Evolutionary conservation across 2,329 filamentous ascomycete species (phyloP).

Genomic region (Leptographium wingfieldii): DNA sequence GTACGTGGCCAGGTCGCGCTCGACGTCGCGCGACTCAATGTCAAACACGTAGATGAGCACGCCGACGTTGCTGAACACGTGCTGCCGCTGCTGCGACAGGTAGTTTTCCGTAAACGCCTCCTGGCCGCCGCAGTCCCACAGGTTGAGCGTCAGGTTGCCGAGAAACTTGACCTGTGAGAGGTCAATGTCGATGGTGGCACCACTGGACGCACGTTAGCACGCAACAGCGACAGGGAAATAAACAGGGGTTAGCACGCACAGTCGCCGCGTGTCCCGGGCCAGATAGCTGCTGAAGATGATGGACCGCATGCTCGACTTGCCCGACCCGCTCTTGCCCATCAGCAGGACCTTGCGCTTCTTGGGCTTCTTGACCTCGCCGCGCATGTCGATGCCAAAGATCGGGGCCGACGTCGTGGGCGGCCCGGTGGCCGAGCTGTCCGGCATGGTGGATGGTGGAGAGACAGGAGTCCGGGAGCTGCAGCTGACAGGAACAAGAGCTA

Average conservation of each 20-base stretch:
- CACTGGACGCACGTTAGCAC: slow-evolving; percentile 27
- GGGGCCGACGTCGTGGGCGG: slow-evolving; percentile 2
- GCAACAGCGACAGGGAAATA: not conserved
- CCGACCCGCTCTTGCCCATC: slow-evolving; percentile 94
- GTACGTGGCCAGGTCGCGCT: slow-evolving; percentile 87
- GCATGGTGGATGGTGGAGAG: not conserved
- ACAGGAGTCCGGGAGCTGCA: not conserved
- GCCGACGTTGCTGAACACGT: slow-evolving; percentile 93
- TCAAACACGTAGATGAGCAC: slow-evolving; percentile 99
- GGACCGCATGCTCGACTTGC: slow-evolving; percentile 95
- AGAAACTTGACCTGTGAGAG: slow-evolving; percentile 98
- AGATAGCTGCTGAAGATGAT: slow-evolving; percentile 99
- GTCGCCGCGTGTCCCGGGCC: slow-evolving; percentile 80
- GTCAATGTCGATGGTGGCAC: slow-evolving; percentile 96
- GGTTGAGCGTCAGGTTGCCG: slow-evolving; percentile 89
- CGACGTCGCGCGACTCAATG: slow-evolving; percentile 89
- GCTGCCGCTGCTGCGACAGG: slow-evolving; percentile 83
- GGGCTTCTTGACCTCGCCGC: slow-evolving; percentile 45
- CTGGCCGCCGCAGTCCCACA: slow-evolving; percentile 98
- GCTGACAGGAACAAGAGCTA: not conserved
- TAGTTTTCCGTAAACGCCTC: slow-evolving; percentile 99
- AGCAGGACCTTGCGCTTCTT: slow-evolving; percentile 81
- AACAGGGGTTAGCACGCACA: slow-evolving; percentile 31
- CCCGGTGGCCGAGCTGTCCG: not conserved
- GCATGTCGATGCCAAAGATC: slow-evolving; percentile 10